Percentiles rank a stretch among this genome's conserved stretches.
phyloP scores from a whole-genome alignment of 2,329 filamentous ascomycete species.

The Colletotrichum horii region DNA sequence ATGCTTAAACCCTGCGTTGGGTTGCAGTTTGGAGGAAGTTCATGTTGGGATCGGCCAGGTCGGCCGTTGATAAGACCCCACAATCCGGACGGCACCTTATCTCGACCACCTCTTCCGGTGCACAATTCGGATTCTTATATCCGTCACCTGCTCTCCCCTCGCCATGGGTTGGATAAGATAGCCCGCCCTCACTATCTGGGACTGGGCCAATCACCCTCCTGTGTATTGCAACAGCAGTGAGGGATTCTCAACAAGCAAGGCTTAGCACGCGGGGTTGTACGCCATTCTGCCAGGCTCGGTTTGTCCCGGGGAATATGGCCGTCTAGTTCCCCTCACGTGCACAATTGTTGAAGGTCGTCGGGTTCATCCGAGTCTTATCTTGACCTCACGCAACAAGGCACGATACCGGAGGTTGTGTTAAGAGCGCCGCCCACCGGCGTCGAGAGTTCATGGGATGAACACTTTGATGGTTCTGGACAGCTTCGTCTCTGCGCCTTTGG shows the following conservation, averaged over 20 bases:
- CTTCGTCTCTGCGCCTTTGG: no score
- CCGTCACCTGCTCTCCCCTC: neutral
- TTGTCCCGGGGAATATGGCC: neutral
- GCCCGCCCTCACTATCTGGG: neutral
- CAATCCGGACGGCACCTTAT: neutral
- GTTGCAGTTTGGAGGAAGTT: neutral
- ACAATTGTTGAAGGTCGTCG: accelerated
- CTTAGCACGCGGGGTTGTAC: neutral
- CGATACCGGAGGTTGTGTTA: neutral
- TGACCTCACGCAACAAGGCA: neutral
- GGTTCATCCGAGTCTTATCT: neutral
- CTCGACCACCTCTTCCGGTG: neutral
- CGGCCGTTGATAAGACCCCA: neutral
- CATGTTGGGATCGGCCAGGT: neutral
- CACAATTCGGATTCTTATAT: neutral
- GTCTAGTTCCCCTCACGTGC: neutral
- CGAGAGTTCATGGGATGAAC: neutral
- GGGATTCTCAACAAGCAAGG: neutral
- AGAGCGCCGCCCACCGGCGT: neutral
- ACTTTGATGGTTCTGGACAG: neutral
- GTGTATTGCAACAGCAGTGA: neutral
- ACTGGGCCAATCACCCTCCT: neutral
- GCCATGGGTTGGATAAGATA: neutral
- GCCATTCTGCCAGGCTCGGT: neutral
- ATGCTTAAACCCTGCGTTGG: neutral